Base-by-base conservation (phyloP, 805 yeast species). In the Saccharomyces kudriavzevii region DNA sequence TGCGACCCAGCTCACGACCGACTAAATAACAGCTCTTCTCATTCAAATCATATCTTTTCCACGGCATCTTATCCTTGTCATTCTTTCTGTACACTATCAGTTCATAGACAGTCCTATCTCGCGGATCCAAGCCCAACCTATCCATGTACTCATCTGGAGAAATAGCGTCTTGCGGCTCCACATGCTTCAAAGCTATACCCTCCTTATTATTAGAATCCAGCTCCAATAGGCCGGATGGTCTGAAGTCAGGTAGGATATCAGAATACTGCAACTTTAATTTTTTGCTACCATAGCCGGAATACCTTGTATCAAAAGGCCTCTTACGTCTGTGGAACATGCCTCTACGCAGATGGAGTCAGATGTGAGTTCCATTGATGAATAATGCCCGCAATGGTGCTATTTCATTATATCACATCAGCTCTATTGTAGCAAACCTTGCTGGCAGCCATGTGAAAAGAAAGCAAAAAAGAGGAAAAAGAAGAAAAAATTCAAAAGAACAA, bases 211-310 rank as follows among this genome's bases (percentile, higher is more conserved):
- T 65, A 3, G 75, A 67, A 29, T 73, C 80, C 52, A 69, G 66
- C 28, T 77, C 77, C 35, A 77, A 56, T 3, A 74, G 55, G 0
- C 80, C 80, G 0, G 80, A 74, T 1, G 74, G 73, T 50, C 69
- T 68, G 58, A 73, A 75, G 20, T 57, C 52, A 4, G 71, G 71
- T 27, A 65, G 29, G 2, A 59, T 55, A 35, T 35, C 22, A 6
- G 17, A 11, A 9, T 35, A 17, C 22, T 35, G 22, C 11, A 24
- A 10, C 17, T 35, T 35, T 4, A 35, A 35, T 35, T 35, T 35
- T 10, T 35, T 35, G 43, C 13, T 17, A 17, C 6, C 43, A 6
- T 35, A 13, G 11, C 13, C 43, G 17, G n/a, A 20, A 8, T 35
- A 5, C 13, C 43, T 35, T 13, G 24, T 17, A 17, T 35, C 17